phyloP scores from a whole-genome alignment of 257 asterid species.

The Nicotiana sylvestris region DNA sequence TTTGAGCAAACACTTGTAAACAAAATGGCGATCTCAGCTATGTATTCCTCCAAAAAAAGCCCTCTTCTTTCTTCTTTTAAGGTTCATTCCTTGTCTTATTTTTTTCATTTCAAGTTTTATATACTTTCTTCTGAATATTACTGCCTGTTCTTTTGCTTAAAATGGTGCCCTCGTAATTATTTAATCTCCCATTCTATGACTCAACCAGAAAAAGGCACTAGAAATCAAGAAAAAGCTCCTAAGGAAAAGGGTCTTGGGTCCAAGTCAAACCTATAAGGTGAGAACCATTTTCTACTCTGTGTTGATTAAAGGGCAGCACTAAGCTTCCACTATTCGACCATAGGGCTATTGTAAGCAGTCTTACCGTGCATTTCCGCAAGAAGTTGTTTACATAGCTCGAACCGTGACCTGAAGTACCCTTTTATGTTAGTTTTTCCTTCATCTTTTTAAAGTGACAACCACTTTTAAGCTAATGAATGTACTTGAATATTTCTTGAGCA shows the following conservation, averaged over 20 bases:
- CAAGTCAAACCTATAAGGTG: background rate
- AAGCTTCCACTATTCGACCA: too few species aligned
- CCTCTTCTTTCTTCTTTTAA: constrained; percentile 14
- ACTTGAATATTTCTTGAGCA: background rate
- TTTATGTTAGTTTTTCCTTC: too few species aligned
- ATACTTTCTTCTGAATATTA: background rate
- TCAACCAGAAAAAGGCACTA: constrained; percentile 8
- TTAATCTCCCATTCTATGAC: background rate
- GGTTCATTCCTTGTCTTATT: constrained; percentile 1
- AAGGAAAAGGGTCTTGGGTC: background rate
- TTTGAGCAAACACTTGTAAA: too few species aligned
- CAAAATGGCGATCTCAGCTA: constrained; percentile 17
- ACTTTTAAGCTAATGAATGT: background rate
- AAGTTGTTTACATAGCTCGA: too few species aligned
- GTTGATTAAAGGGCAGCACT: too few species aligned
- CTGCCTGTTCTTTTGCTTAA: background rate
- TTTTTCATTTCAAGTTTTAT: too few species aligned
- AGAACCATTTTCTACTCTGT: background rate
- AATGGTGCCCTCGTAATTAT: background rate
- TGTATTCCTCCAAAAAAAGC: constrained; percentile 7
- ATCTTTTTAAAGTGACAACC: too few species aligned
- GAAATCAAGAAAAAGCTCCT: constrained; percentile 12
- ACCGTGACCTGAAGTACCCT: too few species aligned
- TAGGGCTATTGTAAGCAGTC: too few species aligned
- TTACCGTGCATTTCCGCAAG: too few species aligned